Conservation (phyloP, 2,329 filamentous ascomycete genomes). For the Colletotrichum falcatum region DNA sequence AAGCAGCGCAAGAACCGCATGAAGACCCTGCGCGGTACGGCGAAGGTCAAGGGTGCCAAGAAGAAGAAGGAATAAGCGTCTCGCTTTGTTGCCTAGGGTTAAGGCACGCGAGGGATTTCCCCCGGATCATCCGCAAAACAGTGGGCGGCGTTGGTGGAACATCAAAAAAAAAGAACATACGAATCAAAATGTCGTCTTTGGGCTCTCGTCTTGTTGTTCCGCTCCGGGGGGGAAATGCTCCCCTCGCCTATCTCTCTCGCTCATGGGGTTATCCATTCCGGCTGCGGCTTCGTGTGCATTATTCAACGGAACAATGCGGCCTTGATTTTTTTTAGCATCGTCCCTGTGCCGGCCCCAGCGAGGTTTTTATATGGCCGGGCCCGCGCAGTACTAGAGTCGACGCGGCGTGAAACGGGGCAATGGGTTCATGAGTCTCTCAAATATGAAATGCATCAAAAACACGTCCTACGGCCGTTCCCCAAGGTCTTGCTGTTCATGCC, state of each 20-base stretch:
- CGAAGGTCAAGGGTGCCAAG: constrained; percentile 96
- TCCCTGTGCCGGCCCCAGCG: constrained; percentile 35
- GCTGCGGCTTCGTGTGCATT: constrained; percentile 40
- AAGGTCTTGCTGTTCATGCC: constrained; percentile 1
- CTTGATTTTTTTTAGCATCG: constrained; percentile 36
- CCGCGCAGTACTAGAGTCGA: constrained; percentile 41
- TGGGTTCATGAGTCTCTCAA: constrained; percentile 44
- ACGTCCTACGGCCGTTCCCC: constrained; percentile 21
- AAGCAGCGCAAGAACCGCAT: constrained; percentile 99
- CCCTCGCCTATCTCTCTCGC: constrained; percentile 11
- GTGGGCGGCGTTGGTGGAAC: constrained; percentile 41
- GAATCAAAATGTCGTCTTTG: constrained; percentile 40
- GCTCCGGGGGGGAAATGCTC: constrained; percentile 19
- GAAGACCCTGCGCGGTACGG: constrained; percentile 98
- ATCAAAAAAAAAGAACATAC: constrained; percentile 40
- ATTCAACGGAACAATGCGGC: constrained; percentile 34
- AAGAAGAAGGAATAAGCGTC: constrained; percentile 90
- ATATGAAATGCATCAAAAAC: constrained; percentile 41
- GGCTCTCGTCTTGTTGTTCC: constrained; percentile 31
- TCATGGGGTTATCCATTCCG: constrained; percentile 28
- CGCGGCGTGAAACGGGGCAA: constrained; percentile 43
- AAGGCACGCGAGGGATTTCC: constrained; percentile 39
- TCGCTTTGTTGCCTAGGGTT: constrained; percentile 46
- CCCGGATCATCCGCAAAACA: constrained; percentile 40
- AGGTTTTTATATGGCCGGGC: constrained; percentile 16